These are phyloP conservation scores for Trifolium subterraneum DNA, from an alignment of 306 rosid genomes.

Conservation along the genomic window DNA sequence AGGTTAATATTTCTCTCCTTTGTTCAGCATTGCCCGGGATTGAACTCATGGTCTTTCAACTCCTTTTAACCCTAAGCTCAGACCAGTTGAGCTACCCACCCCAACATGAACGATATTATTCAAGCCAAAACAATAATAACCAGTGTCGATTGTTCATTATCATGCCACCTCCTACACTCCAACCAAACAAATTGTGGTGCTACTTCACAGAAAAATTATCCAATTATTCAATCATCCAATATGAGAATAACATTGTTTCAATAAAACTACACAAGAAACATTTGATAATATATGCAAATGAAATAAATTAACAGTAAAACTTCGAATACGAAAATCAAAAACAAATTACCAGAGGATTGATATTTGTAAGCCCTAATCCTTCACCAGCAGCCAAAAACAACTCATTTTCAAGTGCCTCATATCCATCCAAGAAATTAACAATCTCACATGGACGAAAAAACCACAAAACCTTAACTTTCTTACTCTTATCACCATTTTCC, in stretches of 20 bases:
- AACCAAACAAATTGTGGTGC: background rate
- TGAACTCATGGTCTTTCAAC: too few relatives aligned
- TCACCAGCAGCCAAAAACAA: constrained; percentile 83
- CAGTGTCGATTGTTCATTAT: background rate
- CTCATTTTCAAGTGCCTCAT: constrained; percentile 53
- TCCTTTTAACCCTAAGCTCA: too few relatives aligned
- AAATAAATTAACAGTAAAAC: background rate
- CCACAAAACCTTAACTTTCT: constrained; percentile 79
- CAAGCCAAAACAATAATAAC: constrained; percentile 17
- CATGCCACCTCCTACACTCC: background rate
- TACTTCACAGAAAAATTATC: background rate
- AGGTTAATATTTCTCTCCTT: too few relatives aligned
- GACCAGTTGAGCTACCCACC: too few relatives aligned
- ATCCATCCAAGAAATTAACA: constrained; percentile 52
- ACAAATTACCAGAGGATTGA: constrained; percentile 75
- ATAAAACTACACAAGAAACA: background rate
- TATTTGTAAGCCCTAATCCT: constrained; percentile 74
- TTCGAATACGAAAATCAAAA: background rate
- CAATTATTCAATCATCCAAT: background rate
- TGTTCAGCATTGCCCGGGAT: too few relatives aligned
- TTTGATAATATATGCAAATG: background rate
- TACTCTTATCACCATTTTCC: constrained; percentile 63
- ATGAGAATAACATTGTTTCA: background rate
- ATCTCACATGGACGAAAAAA: constrained; percentile 86
- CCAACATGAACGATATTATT: background rate